Conservation (phyloP, 208 protist species). For the Leishmania turanica region DNA sequence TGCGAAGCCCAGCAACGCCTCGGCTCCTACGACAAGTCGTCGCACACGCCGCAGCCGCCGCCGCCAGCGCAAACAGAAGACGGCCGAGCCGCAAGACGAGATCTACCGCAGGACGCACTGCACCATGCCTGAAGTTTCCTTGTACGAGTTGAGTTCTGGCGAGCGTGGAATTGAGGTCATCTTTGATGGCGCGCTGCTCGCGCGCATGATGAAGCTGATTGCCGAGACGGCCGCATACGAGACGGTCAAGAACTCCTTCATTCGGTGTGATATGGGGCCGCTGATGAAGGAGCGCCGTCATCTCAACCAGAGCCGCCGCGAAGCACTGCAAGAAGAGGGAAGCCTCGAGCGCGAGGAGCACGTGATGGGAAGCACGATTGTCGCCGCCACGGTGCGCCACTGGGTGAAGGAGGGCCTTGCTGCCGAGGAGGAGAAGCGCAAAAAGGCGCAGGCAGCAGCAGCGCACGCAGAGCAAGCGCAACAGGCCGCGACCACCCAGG, state of each 20-base stretch:
- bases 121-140: constrained; percentile 27
- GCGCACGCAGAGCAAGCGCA: not conserved
- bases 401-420: constrained; percentile 57
- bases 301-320: constrained; percentile 47
- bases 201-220: constrained; percentile 77
- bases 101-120: constrained; percentile 53
- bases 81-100: constrained; percentile 47
- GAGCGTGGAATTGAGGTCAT: constrained; percentile 68
- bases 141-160: constrained; percentile 47
- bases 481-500: not conserved
- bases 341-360: constrained; percentile 62
- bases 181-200: constrained; percentile 64
- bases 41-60: constrained; percentile 42
- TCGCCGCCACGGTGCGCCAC: constrained; percentile 41
- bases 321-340: constrained; percentile 59
- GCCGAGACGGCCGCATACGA: constrained; percentile 72
- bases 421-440: constrained; percentile 38
- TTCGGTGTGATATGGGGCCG: constrained; percentile 77
- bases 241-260: constrained; percentile 65
- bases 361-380: constrained; percentile 54
- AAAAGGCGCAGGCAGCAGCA: constrained; percentile 21
- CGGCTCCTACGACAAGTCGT: constrained; percentile 21
- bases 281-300: constrained; percentile 80
- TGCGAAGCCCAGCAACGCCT: constrained; percentile 12
- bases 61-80: constrained; percentile 44